Percentiles rank a stretch among this genome's conserved stretches.
Evolutionary conservation across 352 stramenopile species (phyloP).

Genomic region (Paralagenidium karlingii): DNA sequence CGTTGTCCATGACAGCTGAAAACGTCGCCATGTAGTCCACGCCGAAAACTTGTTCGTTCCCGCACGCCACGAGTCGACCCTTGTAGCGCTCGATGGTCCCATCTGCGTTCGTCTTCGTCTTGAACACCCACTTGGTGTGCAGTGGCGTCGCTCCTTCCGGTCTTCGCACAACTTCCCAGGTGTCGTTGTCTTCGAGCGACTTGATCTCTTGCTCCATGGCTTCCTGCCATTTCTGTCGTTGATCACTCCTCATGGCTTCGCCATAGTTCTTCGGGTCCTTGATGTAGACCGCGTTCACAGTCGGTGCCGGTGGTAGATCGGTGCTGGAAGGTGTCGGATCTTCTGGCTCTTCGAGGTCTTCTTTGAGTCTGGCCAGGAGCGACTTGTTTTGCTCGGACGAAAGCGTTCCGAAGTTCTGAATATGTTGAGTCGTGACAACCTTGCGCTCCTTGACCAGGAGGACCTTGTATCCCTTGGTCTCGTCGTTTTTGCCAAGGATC

Average conservation of each 20-base stretch:
- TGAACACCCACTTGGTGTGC: slow-evolving; percentile 5
- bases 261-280: not conserved
- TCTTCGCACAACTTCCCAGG: not conserved
- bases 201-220: not conserved
- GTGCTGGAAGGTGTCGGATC: too few relatives aligned
- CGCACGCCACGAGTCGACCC: slow-evolving; percentile 4
- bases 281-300: not conserved
- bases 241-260: not conserved
- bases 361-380: not conserved
- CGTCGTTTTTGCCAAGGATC: not conserved
- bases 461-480: not conserved
- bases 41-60: slow-evolving; percentile 1
- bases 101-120: slow-evolving; percentile 2
- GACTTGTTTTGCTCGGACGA: not conserved
- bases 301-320: too few relatives aligned
- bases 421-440: not conserved
- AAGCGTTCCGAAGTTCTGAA: not conserved
- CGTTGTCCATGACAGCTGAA: slow-evolving; percentile 1
- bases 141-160: not conserved
- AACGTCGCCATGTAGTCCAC: slow-evolving; percentile 2
- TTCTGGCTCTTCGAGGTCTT: too few relatives aligned
- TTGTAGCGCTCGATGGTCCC: slow-evolving; percentile 5
- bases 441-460: not conserved
- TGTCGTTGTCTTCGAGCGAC: not conserved
- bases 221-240: not conserved